These are phyloP conservation scores for Astrothelium subdiscretum DNA, from an alignment of 495 filamentous ascomycete genomes.

Conservation along the genomic window DNA sequence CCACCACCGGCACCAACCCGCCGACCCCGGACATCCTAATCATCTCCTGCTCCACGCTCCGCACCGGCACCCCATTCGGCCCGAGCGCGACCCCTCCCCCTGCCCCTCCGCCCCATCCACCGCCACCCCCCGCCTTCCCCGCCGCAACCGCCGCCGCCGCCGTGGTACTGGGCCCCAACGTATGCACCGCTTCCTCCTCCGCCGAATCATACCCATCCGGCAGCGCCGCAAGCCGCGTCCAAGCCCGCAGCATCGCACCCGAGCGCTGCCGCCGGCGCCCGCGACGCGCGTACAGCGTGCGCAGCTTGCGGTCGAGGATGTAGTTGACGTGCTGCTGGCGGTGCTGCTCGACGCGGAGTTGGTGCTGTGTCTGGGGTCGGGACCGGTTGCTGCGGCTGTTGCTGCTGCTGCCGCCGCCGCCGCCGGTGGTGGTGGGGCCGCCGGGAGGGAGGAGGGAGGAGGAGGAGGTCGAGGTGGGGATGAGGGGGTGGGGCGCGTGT, in stretches of 20 bases:
- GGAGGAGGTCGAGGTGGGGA: constrained; percentile 32
- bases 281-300: constrained; percentile 32
- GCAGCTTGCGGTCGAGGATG: constrained; percentile 60
- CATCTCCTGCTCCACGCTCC: constrained; percentile 1
- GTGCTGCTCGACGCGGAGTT: constrained; percentile 83
- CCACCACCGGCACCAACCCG: constrained; percentile 3
- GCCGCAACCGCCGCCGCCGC: too few relatives aligned
- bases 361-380: constrained; percentile 82
- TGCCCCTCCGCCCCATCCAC: constrained; percentile 1
- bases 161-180: too few relatives aligned
- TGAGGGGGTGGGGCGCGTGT: not conserved
- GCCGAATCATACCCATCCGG: constrained; percentile 66
- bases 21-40: constrained; percentile 4
- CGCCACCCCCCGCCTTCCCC: too few relatives aligned
- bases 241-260: constrained; percentile 55
- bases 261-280: constrained; percentile 37
- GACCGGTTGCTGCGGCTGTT: constrained; percentile 41
- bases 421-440: constrained; percentile 5
- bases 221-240: constrained; percentile 53
- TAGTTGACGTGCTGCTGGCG: constrained; percentile 79
- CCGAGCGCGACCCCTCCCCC: not conserved
- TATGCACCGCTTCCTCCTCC: constrained; percentile 48
- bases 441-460: constrained; percentile 21
- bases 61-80: not conserved
- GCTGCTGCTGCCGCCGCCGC: not conserved